phyloP scores from a whole-genome alignment of 1,284 basidiomycete genomes.

The Ustilago xerochloae region DNA sequence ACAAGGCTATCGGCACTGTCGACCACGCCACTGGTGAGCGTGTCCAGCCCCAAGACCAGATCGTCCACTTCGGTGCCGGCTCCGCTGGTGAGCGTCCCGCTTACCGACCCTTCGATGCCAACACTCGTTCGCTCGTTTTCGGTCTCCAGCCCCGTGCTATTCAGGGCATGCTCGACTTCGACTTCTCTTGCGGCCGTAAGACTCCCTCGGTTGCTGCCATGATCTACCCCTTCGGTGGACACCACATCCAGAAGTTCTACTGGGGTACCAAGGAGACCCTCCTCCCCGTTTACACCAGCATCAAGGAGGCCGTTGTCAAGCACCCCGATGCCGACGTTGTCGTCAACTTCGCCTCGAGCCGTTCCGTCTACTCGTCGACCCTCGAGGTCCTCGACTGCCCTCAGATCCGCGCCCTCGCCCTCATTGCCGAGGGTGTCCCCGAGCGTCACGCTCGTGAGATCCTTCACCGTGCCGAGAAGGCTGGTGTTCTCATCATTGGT shows the following conservation, averaged over 20 bases:
- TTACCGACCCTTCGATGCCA: conserved; percentile 76
- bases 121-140: conserved; percentile 94
- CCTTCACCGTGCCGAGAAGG: conserved; percentile 85
- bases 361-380: conserved; percentile 93
- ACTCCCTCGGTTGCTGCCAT: conserved; percentile 97
- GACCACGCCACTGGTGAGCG: conserved; percentile 78
- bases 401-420: conserved; percentile 82
- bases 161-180: conserved; percentile 99
- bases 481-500: conserved; percentile 93
- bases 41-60: conserved; percentile 83
- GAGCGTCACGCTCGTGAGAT: conserved; percentile 97
- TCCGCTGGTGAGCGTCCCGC: conserved; percentile 53
- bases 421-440: conserved; percentile 98
- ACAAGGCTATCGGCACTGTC: conserved; percentile 77
- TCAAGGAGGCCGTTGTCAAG: conserved; percentile 92
- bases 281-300: conserved; percentile 93
- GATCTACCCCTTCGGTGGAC: conserved; percentile 99
- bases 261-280: conserved; percentile 99
- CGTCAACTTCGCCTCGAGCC: conserved; percentile 96
- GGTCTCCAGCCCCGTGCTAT: conserved; percentile 99
- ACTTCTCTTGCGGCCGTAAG: conserved; percentile 93
- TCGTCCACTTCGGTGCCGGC: conserved; percentile 81
- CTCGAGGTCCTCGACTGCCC: conserved; percentile 84
- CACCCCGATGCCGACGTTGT: conserved; percentile 97
- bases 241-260: conserved; percentile 99